phyloP scores from a whole-genome alignment of 23 red algal genomes.

The Gracilaria caudata region DNA sequence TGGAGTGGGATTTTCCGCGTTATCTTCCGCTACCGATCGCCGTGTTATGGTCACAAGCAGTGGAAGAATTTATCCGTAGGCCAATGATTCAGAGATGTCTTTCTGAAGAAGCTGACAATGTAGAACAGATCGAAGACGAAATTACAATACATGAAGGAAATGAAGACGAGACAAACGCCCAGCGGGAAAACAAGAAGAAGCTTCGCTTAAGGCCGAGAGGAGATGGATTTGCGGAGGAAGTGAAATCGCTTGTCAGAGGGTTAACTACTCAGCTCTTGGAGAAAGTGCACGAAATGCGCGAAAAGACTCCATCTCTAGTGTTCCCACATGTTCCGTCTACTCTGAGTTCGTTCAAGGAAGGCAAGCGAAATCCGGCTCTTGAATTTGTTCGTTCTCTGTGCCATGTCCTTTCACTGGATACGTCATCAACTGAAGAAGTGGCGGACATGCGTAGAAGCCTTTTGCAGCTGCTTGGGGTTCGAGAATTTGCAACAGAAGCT shows the following conservation, averaged over 20 bases:
- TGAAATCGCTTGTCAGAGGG: constrained; percentile 34
- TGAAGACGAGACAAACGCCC: neutral
- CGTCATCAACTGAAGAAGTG: constrained; percentile 58
- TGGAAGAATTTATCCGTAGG: constrained; percentile 76
- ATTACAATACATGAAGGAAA: constrained; percentile 4
- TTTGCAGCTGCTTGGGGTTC: constrained; percentile 70
- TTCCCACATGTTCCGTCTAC: constrained; percentile 56
- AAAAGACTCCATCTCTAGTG: constrained; percentile 44
- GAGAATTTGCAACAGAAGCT: constrained; percentile 81
- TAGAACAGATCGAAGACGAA: neutral
- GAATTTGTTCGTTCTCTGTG: constrained; percentile 75
- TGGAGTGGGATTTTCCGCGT: constrained; percentile 78
- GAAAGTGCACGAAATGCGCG: constrained; percentile 75
- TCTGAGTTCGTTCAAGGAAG: constrained; percentile 4
- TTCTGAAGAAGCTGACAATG: constrained; percentile 5
- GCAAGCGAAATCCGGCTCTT: constrained; percentile 58
- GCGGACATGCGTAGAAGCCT: constrained; percentile 66
- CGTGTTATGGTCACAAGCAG: constrained; percentile 65
- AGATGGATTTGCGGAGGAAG: constrained; percentile 67
- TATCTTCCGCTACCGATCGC: constrained; percentile 76
- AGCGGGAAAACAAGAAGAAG: constrained; percentile 7
- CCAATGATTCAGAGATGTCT: constrained; percentile 48
- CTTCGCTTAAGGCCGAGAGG: constrained; percentile 36
- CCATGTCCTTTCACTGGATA: constrained; percentile 65
- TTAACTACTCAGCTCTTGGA: constrained; percentile 47